Evolutionary conservation across 495 filamentous ascomycete genomes (phyloP), one percentile per base, ranked within the genome.

Genomic region (Chaetomium tenue): DNA sequence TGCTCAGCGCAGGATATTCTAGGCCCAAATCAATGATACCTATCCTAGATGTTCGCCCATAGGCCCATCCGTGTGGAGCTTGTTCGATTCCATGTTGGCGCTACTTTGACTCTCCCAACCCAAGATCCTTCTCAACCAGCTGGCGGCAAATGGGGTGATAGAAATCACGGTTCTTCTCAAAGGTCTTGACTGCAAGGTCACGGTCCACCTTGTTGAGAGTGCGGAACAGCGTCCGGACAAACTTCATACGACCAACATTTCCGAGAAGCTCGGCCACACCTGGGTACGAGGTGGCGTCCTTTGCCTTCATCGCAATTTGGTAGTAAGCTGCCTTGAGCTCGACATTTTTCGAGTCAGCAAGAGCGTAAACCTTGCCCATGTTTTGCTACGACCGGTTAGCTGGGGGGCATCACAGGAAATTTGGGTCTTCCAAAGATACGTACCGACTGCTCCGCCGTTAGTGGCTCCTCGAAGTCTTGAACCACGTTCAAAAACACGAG

Each of bases 191-290:
- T 9, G 94, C 93, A 71, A 96, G 74, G 33, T 86, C 76, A 37
- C 84, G 80, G 78, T 96, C 88, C 2, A 88, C 82, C 68, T 86
- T 85, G 67, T 88, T 87, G 68, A 98, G 77, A 61, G 83, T 78
- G 66, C 87, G 84, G 78, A 86, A 94, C 74, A 98, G 75, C 58
- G 92, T 90, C 64, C 92, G 83, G 60, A 97, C 92, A 75, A 93
- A 97, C 83, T 98, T 98, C 93, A 98, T 97, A 57, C 94, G 84
- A 5, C 93, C 93, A 65, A 96, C 91, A 18, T 81, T 82, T 5
- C 91, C 89, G 44, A 97, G 79, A 18, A 96, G 79, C 57, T 91
- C 86, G 7, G 87, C 87, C 0, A 91, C 84, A 0, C 87, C 86
- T 46, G 84, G 73, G 66, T 92, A 89, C 3, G 89, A 80, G 33